Percentiles rank a stretch among this genome's conserved stretches.
Conservation (phyloP, 305 asterid genomes). For the Fraxinus ornus region DNA sequence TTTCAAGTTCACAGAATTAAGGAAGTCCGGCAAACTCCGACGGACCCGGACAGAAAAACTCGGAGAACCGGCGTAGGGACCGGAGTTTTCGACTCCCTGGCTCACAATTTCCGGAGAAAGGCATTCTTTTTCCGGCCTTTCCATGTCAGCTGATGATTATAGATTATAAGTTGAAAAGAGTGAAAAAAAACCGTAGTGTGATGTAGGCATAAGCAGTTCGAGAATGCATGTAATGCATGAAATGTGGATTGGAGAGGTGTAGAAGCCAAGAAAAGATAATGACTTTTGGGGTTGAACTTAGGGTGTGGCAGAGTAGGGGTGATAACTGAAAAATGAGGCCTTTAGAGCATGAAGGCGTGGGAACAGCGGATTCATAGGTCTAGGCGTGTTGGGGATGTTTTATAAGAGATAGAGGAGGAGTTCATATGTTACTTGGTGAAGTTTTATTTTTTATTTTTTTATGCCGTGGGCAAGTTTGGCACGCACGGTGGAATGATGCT, state of each 20-base stretch:
- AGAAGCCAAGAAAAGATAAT: background rate
- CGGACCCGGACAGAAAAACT: constrained; percentile 46
- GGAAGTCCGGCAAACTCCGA: constrained; percentile 63
- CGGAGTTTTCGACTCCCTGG: constrained; percentile 46
- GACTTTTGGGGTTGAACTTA: background rate
- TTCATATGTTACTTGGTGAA: background rate
- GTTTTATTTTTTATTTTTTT: background rate
- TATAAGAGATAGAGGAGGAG: background rate
- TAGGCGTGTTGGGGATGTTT: background rate
- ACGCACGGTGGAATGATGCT: background rate
- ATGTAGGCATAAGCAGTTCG: background rate
- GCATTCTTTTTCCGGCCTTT: constrained; percentile 31
- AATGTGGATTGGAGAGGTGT: background rate
- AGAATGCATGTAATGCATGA: background rate
- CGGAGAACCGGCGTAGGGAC: constrained; percentile 53
- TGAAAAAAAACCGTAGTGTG: background rate
- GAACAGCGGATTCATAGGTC: background rate
- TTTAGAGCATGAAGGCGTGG: background rate
- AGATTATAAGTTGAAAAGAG: background rate
- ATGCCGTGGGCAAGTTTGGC: background rate
- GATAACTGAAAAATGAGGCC: background rate
- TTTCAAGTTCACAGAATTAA: constrained; percentile 52
- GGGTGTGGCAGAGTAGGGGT: background rate
- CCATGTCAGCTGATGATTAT: constrained; percentile 27
- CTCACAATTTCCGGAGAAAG: constrained; percentile 53